Evolutionary conservation across 2,329 filamentous ascomycete species (phyloP).

Genomic region (Ascochyta viciae-villosae): DNA sequence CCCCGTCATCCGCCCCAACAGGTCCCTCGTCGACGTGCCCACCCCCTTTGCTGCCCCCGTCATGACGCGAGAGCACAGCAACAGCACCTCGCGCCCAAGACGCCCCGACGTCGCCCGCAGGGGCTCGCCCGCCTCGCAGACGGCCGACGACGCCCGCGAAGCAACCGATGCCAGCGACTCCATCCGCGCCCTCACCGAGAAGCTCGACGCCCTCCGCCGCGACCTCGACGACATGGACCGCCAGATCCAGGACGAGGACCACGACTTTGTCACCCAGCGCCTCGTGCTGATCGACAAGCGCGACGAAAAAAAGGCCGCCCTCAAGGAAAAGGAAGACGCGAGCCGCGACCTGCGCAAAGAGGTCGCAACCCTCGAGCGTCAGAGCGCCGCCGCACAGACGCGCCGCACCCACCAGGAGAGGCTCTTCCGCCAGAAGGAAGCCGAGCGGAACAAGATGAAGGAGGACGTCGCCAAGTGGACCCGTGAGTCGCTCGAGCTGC

Average conservation of each 20-base stretch:
- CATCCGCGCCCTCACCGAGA: conserved; percentile 79
- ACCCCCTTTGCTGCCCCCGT: conserved; percentile 67
- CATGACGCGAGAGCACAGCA: conserved; percentile 71
- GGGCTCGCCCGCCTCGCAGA: conserved; percentile 73
- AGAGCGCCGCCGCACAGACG: conserved; percentile 81
- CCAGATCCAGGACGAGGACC: conserved; percentile 69
- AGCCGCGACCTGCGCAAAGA: conserved; percentile 84
- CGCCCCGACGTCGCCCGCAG: conserved; percentile 76
- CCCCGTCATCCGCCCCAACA: conserved; percentile 60
- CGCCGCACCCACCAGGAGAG: conserved; percentile 81
- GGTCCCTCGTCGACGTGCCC: conserved; percentile 65
- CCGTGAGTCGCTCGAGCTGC: conserved; percentile 65
- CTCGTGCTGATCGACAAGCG: conserved; percentile 72
- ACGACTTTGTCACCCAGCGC: conserved; percentile 56
- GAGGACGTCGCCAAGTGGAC: conserved; percentile 75
- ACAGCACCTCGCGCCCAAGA: conserved; percentile 60
- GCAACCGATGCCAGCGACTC: conserved; percentile 49
- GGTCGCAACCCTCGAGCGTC: conserved; percentile 78
- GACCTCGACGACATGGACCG: conserved; percentile 82
- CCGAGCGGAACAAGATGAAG: conserved; percentile 71
- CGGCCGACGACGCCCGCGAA: conserved; percentile 39
- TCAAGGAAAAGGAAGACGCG: conserved; percentile 90
- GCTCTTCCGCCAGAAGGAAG: conserved; percentile 70
- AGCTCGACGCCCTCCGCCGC: conserved; percentile 78
- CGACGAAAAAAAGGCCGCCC: conserved; percentile 75